Conservation (phyloP, 768 basidiomycete genomes). For the Wakefieldia striispora region DNA sequence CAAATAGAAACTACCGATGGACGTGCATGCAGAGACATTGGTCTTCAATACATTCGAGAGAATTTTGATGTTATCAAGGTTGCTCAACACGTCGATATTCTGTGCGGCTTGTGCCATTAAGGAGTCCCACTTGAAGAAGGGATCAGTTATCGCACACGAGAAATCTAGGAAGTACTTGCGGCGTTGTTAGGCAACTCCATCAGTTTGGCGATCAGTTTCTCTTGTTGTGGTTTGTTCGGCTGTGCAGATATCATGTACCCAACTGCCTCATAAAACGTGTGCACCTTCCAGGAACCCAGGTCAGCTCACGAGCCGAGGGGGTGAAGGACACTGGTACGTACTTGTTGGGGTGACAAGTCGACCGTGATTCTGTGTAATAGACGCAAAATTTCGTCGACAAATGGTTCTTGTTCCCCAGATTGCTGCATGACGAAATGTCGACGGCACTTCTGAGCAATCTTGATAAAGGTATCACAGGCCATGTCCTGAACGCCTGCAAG, state of each 20-base stretch:
- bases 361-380: conserved; percentile 91
- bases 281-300: conserved; percentile 47
- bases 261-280: conserved; percentile 98
- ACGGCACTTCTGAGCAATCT: conserved; percentile 98
- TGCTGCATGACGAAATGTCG: conserved; percentile 99
- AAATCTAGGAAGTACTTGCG: conserved; percentile 44
- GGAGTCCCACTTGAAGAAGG: conserved; percentile 78
- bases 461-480: conserved; percentile 99
- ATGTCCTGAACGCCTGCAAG: conserved; percentile 93
- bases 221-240: conserved; percentile 96
- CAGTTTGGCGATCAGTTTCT: conserved; percentile 88
- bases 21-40: conserved; percentile 95
- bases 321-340: conserved; percentile 4
- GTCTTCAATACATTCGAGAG: conserved; percentile 96
- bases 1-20: conserved; percentile 94
- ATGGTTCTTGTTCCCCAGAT: conserved; percentile 94
- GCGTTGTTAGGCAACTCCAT: conserved; percentile 99
- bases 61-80: conserved; percentile 93
- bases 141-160: background rate
- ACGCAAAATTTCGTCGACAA: conserved; percentile 95
- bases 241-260: conserved; percentile 99
- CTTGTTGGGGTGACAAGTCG: conserved; percentile 89
- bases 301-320: conserved; percentile 7
- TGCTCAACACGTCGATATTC: conserved; percentile 88
- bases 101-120: conserved; percentile 94